Evolutionary conservation across 129 eudicot species (phyloP).

Genomic region (Flaveria trinervia): DNA sequence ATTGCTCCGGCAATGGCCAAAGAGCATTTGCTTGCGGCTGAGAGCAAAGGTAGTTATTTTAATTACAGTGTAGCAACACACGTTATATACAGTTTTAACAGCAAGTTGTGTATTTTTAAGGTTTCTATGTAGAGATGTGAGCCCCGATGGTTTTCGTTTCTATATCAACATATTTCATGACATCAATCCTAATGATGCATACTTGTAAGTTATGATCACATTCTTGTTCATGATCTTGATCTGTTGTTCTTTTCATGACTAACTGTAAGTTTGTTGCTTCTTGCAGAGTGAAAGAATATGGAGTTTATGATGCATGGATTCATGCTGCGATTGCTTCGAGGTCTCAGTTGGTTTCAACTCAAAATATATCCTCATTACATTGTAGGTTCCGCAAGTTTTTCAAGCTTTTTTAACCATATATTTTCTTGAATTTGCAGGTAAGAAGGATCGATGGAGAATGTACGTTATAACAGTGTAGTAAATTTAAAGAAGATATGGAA

Average conservation of each 20-base stretch:
- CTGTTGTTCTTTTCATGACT: background rate
- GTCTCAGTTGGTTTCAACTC: conserved; percentile 23
- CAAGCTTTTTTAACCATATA: background rate
- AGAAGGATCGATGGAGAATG: background rate
- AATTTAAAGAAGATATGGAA: conserved; percentile 19
- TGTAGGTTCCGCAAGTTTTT: background rate
- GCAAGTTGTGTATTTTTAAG: conserved; percentile 48
- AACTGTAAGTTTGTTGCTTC: background rate
- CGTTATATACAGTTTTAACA: background rate
- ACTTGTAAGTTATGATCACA: conserved; percentile 56
- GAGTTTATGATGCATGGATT: conserved; percentile 70
- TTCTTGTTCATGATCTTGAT: conserved; percentile 10
- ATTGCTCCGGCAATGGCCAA: conserved; percentile 99
- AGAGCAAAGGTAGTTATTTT: conserved; percentile 68
- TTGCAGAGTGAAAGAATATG: conserved; percentile 71
- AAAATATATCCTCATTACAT: background rate
- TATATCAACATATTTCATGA: conserved; percentile 77
- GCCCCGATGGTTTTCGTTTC: conserved; percentile 96
- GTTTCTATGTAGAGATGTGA: conserved; percentile 90
- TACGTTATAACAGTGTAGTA: background rate
- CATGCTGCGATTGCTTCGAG: conserved; percentile 47
- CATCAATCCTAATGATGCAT: conserved; percentile 56
- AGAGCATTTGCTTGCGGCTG: conserved; percentile 93
- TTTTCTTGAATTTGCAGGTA: conserved; percentile 28
- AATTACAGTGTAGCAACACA: background rate